These are phyloP conservation scores for Fusarium sp. DNA, from an alignment of 2,329 filamentous ascomycete genomes.

Conservation along the genomic window DNA sequence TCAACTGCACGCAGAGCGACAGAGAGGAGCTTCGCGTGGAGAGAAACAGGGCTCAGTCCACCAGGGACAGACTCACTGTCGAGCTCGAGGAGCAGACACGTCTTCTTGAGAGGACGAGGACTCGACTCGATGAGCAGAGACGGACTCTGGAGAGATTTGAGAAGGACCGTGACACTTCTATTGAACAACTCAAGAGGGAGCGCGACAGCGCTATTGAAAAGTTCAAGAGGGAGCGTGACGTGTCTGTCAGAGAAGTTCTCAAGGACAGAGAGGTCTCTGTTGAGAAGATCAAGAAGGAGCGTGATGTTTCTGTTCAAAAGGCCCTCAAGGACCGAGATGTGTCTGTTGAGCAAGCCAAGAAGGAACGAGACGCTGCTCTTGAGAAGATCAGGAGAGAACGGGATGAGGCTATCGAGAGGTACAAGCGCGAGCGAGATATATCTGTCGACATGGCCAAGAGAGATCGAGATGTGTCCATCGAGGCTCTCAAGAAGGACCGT, in stretches of 20 bases:
- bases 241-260: neutral
- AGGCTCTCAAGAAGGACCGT: conserved; percentile 21
- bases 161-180: conserved; percentile 29
- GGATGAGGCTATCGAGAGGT: conserved; percentile 18
- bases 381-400: neutral
- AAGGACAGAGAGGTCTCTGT: neutral
- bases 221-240: conserved; percentile 32
- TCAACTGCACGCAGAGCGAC: conserved; percentile 39
- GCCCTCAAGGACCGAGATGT: conserved; percentile 7
- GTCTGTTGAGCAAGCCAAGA: neutral
- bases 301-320: neutral
- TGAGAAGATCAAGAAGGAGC: conserved; percentile 6
- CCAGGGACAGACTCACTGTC: conserved; percentile 30
- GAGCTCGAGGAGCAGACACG: conserved; percentile 34
- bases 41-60: conserved; percentile 37
- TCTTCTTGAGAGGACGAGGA: conserved; percentile 27
- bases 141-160: conserved; percentile 34
- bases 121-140: conserved; percentile 32
- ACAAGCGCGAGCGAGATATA: conserved; percentile 31
- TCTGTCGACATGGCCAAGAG: conserved; percentile 34
- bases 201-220: conserved; percentile 23
- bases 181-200: conserved; percentile 35
- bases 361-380: neutral
- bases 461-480: conserved; percentile 29
- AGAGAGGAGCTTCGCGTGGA: conserved; percentile 41